Evolutionary conservation across 1,284 basidiomycete species (phyloP), one percentile per base, ranked within the genome.

Genomic region (Somion occarium): DNA sequence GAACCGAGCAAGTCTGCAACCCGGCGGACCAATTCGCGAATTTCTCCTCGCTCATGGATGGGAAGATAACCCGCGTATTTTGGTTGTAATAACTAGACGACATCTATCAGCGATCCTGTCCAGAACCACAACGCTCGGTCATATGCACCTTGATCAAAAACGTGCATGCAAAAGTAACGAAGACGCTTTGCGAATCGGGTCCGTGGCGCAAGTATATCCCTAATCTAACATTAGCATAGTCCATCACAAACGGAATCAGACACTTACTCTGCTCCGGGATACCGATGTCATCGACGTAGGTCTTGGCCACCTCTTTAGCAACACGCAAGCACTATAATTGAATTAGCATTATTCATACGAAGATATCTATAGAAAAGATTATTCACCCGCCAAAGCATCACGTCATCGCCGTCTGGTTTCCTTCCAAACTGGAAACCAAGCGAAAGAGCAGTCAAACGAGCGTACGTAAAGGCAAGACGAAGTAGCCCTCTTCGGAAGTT

Each of bases 141-240:
- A n/a, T n/a, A 7, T 69, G 37, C 59, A 84, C 86, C 73, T 90
- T 89, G 55, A 91, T 78, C 12, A 91, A 70, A 69, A 91, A 91
- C 1, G 88, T 83, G 18, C 85, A 83, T 3, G 90, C 90, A 57
- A 93, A 93, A 0, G 87, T 87, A n/a, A 88, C 79, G 59, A 91
- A 91, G 20, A 93, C 82, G 54, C 84, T 86, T 58, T 93, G 88
- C 1, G 86, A 83, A 62, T 92, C 89, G 1, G 90, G 88, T 0
- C 88, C 89, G 61, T 91, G 87, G 2, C 85, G 76, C 49, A 89
- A 73, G 58, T 79, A 83, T 26, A 76, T 70, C 53, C 76, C 80
- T 82, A 54, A n/a, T n/a, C n/a, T n/a, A n/a, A n/a, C n/a, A n/a
- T n/a, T n/a, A n/a, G n/a, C n/a, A n/a, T n/a, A n/a, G n/a, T n/a